A percentile compares a stretch with the other conserved stretches of the same genome.
Conservation (phyloP, 306 rosid genomes). For the Gastrolobium bilobum region DNA sequence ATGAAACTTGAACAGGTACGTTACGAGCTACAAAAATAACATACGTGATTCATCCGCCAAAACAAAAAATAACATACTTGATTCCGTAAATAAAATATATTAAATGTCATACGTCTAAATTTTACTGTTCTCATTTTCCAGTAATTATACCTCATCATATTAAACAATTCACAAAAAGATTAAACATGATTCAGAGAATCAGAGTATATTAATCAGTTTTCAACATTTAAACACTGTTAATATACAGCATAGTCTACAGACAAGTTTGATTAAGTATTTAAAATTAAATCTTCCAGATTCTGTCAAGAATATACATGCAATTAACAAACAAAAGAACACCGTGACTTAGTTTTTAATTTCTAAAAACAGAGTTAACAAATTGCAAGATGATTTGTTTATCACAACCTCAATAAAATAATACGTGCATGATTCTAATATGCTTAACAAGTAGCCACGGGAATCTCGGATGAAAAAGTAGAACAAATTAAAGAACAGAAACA, state of each 20-base stretch:
- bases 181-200: background rate
- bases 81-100: too few relatives aligned
- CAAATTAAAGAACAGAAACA: background rate
- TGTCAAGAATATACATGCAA: slow-evolving; percentile 17
- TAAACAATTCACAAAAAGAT: background rate
- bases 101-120: too few relatives aligned
- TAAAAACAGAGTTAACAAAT: background rate
- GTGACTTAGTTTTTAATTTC: background rate
- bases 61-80: too few relatives aligned
- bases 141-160: background rate
- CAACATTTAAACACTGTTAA: background rate
- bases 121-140: background rate
- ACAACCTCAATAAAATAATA: slow-evolving; percentile 36
- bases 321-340: background rate
- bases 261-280: slow-evolving; percentile 7
- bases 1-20: too few relatives aligned
- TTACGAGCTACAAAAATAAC: too few relatives aligned
- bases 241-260: background rate
- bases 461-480: slow-evolving; percentile 21
- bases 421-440: background rate
- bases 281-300: slow-evolving; percentile 33
- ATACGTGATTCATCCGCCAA: too few relatives aligned
- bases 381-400: background rate
- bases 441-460: background rate
- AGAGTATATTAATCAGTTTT: background rate